Base-by-base conservation (phyloP, 2,329 filamentous ascomycete genomes). In the Diaporthe nobilis region DNA sequence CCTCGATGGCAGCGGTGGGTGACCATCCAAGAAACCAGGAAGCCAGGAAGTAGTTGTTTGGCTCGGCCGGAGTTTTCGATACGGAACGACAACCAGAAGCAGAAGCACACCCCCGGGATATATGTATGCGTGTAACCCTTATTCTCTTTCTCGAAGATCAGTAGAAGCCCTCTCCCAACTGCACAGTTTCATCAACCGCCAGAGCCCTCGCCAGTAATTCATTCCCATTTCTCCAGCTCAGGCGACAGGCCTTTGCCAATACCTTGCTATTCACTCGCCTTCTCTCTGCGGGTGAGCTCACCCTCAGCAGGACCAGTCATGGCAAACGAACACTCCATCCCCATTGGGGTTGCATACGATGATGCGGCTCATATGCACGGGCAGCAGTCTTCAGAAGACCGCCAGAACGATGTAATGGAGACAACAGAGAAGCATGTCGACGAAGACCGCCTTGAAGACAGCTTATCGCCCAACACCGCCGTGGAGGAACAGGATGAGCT, bases 401-500 rank as follows among this genome's bases (percentile, higher is more conserved):
- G 65, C 8, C 65, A 70, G n/a, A 28, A 71, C 31, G 72, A 74
- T 15, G 57, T 60, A 6, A 25, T 61, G 47, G 47, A 63, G 12
- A n/a, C 67, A 31, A 67, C 57, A 28, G 60, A 72, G n/a, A 53
- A 58, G 49, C 70, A 37, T 37, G 15, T 53, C 39, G 74, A 75
- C 17, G 51, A 72, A 68, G 70, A 51, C 37, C 70, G 42, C 57
- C 42, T 53, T 4, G 49, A 75, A 10, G 47, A 67, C 49, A 68
- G 58, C 53, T 31, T 55, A 31, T 73, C 74, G 17, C 74, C 70
- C 31, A 58, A 58, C 34, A 73, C 74, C 17, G 60, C 55, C 8
- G 70, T 75, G 28, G 60, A 34, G 31, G 70, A 47, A 12, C 68
- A 68, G 15, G 70, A 75, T 47, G 74, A 75, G 13, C 65, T 70